Conservation (phyloP, 148 eudicot genomes). For the Chenopodium quinoa region DNA sequence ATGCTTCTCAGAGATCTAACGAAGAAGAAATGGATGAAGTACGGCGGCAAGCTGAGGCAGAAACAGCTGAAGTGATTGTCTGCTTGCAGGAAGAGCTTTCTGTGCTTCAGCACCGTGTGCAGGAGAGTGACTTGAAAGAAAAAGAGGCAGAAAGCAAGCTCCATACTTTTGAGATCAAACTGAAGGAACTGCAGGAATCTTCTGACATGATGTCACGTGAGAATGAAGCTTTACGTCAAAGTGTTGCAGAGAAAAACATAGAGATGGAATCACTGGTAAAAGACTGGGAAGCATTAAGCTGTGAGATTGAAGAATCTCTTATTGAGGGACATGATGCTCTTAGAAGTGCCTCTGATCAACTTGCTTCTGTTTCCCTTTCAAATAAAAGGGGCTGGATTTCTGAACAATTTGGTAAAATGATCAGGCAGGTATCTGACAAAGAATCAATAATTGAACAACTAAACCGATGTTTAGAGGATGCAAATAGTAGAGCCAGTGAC, state of each 20-base stretch:
- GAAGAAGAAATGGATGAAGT: conserved; percentile 87
- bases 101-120: conserved; percentile 68
- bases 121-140: conserved; percentile 58
- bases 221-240: conserved; percentile 44
- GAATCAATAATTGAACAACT: conserved; percentile 60
- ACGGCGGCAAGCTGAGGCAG: conserved; percentile 86
- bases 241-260: conserved; percentile 48
- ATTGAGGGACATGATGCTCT: conserved; percentile 67
- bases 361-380: conserved; percentile 41
- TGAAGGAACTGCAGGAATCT: conserved; percentile 45
- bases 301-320: conserved; percentile 66
- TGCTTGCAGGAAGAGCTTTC: conserved; percentile 91
- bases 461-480: conserved; percentile 60
- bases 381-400: conserved; percentile 41
- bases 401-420: conserved; percentile 60
- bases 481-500: conserved; percentile 51
- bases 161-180: conserved; percentile 35
- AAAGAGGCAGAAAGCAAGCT: conserved; percentile 46
- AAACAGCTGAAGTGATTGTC: conserved; percentile 94
- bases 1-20: conserved; percentile 48
- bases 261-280: conserved; percentile 38
- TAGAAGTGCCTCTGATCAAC: conserved; percentile 53
- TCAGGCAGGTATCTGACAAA: conserved; percentile 57
- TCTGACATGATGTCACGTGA: conserved; percentile 34
- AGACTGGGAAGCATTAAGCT: conserved; percentile 52